Percentiles rank a stretch among this genome's conserved stretches.
Conservation (phyloP, 331 rosid genomes). For the Erythrophleum ivorense region DNA sequence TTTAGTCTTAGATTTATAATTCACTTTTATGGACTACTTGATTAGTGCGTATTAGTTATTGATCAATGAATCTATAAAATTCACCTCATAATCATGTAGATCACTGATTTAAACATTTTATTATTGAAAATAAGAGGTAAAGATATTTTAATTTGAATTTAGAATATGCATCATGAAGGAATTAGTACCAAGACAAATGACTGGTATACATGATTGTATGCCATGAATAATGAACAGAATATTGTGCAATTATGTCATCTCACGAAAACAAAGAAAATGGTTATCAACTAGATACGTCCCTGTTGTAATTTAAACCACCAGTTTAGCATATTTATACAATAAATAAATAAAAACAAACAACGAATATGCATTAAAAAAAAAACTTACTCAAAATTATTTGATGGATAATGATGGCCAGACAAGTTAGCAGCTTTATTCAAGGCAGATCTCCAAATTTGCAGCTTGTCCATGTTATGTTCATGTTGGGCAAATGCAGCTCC, state of each 20-base stretch:
- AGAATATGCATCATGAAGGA: no score
- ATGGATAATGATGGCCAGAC: neutral
- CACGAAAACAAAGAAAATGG: no score
- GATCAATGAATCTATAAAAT: neutral
- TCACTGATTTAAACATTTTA: neutral
- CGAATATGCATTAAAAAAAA: neutral
- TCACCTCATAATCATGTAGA: neutral
- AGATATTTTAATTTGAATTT: no score
- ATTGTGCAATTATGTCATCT: no score
- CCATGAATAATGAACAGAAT: no score
- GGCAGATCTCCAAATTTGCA: neutral
- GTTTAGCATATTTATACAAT: no score
- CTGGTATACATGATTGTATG: no score
- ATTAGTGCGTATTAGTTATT: neutral
- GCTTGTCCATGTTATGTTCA: neutral
- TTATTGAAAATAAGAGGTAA: neutral
- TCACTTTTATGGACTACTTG: neutral
- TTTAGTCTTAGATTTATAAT: neutral
- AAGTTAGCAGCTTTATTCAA: neutral
- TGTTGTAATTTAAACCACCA: no score
- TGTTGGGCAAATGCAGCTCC: neutral
- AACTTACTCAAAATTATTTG: neutral
- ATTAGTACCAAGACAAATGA: no score
- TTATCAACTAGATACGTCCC: no score
- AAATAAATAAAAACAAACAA: neutral